A percentile compares a stretch with the other conserved stretches of the same genome.
Evolutionary conservation across 495 filamentous ascomycete species (phyloP).

Genomic region (Trichoderma parareesei): DNA sequence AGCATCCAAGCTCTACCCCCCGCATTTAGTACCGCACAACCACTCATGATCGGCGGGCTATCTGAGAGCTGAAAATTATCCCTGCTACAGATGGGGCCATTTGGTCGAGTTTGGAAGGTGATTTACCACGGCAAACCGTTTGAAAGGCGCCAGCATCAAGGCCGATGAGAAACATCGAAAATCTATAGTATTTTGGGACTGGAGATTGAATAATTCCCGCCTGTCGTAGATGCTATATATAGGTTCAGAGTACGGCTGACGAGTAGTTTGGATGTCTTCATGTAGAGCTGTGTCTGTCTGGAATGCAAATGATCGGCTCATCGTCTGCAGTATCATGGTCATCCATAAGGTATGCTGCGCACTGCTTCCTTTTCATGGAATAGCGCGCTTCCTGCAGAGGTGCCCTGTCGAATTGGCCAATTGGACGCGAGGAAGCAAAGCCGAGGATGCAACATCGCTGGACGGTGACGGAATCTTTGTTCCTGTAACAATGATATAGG

Average conservation of each 20-base stretch:
- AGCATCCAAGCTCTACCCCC: background rate
- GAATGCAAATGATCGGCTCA: background rate
- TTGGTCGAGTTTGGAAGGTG: background rate
- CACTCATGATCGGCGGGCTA: background rate
- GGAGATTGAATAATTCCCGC: too few relatives aligned
- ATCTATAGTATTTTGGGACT: too few relatives aligned
- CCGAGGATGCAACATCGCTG: too few relatives aligned
- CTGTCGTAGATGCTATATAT: too few relatives aligned
- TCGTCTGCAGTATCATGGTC: background rate
- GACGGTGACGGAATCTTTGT: too few relatives aligned
- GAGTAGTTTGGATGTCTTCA: too few relatives aligned
- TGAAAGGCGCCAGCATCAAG: background rate
- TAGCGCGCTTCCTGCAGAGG: background rate
- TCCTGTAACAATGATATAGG: too few relatives aligned
- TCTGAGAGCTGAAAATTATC: background rate
- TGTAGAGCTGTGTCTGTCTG: too few relatives aligned
- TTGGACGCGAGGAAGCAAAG: too few relatives aligned
- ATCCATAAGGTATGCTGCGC: background rate
- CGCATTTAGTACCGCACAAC: background rate
- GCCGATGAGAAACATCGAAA: background rate
- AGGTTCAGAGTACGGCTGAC: too few relatives aligned
- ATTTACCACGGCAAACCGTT: background rate
- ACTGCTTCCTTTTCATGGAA: slow-evolving; percentile 3
- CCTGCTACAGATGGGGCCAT: background rate
- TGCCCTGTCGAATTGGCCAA: too few relatives aligned